Conservation (phyloP, 2,329 filamentous ascomycete species). For the Apiospora phragmitis region DNA sequence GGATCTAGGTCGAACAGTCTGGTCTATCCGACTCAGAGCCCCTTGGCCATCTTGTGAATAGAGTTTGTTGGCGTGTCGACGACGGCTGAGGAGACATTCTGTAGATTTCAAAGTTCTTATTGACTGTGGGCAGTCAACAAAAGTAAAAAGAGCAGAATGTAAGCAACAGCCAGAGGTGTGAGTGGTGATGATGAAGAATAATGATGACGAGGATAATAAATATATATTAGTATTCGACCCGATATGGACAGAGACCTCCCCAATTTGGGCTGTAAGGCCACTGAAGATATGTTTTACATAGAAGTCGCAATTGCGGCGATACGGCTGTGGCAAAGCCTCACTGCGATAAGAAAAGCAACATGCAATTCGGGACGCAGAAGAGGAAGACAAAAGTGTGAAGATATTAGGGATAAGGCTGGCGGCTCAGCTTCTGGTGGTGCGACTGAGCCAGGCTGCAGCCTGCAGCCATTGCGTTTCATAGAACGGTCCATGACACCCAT, state of each 20-base stretch:
- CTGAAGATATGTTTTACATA: neutral
- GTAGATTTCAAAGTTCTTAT: neutral
- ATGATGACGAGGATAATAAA: neutral
- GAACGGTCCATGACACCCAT: too few species aligned
- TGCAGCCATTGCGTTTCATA: neutral
- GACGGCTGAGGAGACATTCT: neutral
- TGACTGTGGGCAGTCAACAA: rapidly evolving
- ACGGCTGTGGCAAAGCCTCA: neutral
- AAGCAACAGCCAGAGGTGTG: neutral
- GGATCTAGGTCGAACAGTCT: neutral
- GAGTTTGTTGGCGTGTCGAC: neutral
- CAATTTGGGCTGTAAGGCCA: neutral
- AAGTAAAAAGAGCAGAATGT: neutral
- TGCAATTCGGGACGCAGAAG: too few species aligned
- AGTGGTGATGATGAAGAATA: neutral
- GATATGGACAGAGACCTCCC: neutral
- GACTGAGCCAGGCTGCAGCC: neutral
- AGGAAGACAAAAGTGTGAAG: neutral
- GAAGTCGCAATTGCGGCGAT: too few species aligned
- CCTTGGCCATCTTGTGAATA: neutral
- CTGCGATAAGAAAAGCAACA: neutral
- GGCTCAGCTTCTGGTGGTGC: neutral
- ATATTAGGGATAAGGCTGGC: neutral
- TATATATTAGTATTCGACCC: neutral
- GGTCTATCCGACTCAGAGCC: neutral